These are phyloP conservation scores for Pterocarpus macrocarpus DNA, from an alignment of 306 rosid species.

Conservation along the genomic window DNA sequence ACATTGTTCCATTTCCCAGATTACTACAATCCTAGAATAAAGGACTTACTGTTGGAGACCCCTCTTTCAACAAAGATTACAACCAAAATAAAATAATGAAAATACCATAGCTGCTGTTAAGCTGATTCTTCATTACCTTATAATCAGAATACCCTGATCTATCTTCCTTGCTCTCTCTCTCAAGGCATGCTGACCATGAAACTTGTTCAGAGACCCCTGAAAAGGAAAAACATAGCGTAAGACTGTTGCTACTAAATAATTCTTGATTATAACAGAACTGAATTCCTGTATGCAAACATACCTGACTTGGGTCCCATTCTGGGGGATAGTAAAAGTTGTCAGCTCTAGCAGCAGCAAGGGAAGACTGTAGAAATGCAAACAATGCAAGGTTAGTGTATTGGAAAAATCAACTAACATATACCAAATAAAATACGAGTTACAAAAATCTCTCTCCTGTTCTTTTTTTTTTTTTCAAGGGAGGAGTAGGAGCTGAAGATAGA, in stretches of 20 bases:
- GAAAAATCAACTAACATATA: slow-evolving; percentile 21
- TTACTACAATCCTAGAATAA: not conserved
- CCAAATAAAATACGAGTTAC: not conserved
- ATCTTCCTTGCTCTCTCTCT: slow-evolving; percentile 92
- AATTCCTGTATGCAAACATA: slow-evolving; percentile 36
- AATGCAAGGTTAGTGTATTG: slow-evolving; percentile 46
- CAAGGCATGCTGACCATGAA: slow-evolving; percentile 92
- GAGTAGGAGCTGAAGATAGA: not conserved
- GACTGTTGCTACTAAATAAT: slow-evolving; percentile 13
- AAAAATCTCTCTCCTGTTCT: too few relatives aligned
- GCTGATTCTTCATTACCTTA: slow-evolving; percentile 64
- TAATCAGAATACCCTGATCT: slow-evolving; percentile 89
- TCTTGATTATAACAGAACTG: slow-evolving; percentile 2
- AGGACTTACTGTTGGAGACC: slow-evolving; percentile 8
- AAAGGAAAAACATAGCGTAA: slow-evolving; percentile 40
- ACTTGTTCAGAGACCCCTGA: slow-evolving; percentile 92
- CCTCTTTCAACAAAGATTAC: slow-evolving; percentile 1
- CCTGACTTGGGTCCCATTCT: slow-evolving; percentile 95
- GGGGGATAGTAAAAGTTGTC: slow-evolving; percentile 95
- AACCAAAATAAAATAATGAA: not conserved
- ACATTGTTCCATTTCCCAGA: slow-evolving; percentile 13
- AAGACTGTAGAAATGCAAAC: slow-evolving; percentile 72
- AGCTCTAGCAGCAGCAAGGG: slow-evolving; percentile 96
- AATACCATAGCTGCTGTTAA: not conserved
- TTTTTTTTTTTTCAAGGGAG: not conserved